These are phyloP conservation scores for Xenoacremonium recifei DNA, from an alignment of 2,329 filamentous ascomycete species.

Conservation along the genomic window DNA sequence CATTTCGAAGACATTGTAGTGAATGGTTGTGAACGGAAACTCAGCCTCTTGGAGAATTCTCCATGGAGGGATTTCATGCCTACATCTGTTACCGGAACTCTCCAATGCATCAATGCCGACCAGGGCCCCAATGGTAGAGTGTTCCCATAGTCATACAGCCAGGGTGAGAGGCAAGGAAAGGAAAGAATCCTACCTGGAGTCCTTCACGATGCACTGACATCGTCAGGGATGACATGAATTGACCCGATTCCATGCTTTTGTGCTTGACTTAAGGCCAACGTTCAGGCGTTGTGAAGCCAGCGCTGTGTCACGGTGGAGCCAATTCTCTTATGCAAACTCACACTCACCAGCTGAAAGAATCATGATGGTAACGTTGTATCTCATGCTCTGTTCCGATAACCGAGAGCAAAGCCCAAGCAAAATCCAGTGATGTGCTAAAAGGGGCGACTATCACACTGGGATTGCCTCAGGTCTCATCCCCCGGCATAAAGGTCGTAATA, in stretches of 20 bases:
- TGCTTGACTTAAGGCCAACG: slow-evolving; percentile 47
- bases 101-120: too few relatives aligned
- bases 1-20: too few relatives aligned
- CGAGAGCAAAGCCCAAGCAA: neutral
- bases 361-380: neutral
- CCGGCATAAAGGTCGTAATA: neutral
- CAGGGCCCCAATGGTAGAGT: too few relatives aligned
- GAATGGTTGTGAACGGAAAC: too few relatives aligned
- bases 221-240: too few relatives aligned
- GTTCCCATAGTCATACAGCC: too few relatives aligned
- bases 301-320: slow-evolving; percentile 53
- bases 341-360: slow-evolving; percentile 7
- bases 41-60: too few relatives aligned
- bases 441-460: neutral
- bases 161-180: too few relatives aligned
- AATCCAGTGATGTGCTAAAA: neutral
- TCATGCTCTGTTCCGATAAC: neutral
- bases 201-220: too few relatives aligned
- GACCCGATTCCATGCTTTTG: slow-evolving; percentile 42
- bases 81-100: too few relatives aligned
- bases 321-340: slow-evolving; percentile 36
- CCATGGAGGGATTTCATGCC: too few relatives aligned
- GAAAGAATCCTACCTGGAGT: too few relatives aligned
- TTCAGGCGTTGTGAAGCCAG: slow-evolving; percentile 49
- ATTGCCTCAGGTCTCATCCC: neutral